Base-by-base conservation (phyloP, 2,329 filamentous ascomycete genomes). In the Fusarium nisikadoi region DNA sequence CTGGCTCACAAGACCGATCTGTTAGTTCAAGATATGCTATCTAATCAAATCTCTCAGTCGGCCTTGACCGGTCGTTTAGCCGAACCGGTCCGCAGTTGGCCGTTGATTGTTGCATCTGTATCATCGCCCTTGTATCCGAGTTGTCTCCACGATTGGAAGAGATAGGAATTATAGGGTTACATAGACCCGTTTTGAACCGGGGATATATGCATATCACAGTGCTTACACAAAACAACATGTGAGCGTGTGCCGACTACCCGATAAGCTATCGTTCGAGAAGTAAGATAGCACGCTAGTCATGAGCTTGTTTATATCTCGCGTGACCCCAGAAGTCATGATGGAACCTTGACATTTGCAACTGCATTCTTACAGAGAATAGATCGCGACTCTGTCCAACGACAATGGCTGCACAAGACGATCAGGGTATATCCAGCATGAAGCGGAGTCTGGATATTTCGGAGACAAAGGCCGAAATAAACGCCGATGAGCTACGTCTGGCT, bases 241-340 rank as follows among this genome's bases (percentile, higher is more conserved):
- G 41, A 57, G 6, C n/a, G 17, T 10, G 23, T 57, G 54, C 54
- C 41, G 54, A 49, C 54, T 49, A 23, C 19, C 54, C 54, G 54
- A 57, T 57, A 49, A 57, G 54, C 31, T 27, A 57, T 57, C 41
- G 29, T 46, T 27, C 39, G 19, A 56, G 10, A 20, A 25, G 29
- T 36, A 31, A 46, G 38, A 56, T 56, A 35, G 23, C 19, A 5
- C 10, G 49, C 31, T 20, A 38, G 41, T 23, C 19, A 19, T 36
- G 19, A 29, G 20, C 49, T 49, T 57, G 54, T 41, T 57, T 57
- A 57, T 57, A 49, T 49, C 41, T 57, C 54, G 54, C 31, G 31
- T 57, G 39, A 57, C 41, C 41, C 54, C 41, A 14, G 9, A 8
- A 35, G 9, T 2, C 20, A 36, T n/a, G 4, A 45, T 25, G 23